Evolutionary conservation across 2,329 filamentous ascomycete genomes (phyloP).

Genomic region (Byssothecium circinans): DNA sequence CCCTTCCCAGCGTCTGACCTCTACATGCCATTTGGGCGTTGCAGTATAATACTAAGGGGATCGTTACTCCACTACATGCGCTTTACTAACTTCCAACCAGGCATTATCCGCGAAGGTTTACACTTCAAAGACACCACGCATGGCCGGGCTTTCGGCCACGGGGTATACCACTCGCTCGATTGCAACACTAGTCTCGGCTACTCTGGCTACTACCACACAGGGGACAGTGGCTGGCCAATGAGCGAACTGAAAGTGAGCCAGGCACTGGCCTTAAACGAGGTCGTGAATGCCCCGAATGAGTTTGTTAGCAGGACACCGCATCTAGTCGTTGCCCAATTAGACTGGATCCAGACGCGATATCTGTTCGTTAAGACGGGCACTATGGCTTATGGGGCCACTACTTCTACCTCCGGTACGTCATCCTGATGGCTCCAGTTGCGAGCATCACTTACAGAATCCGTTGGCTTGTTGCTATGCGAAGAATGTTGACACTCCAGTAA

Average conservation of each 20-base stretch:
- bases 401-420: no score
- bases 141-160: slow-evolving; percentile 74
- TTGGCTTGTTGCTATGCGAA: no score
- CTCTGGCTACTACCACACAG: slow-evolving; percentile 15
- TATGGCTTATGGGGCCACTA: no score
- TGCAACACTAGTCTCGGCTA: slow-evolving; percentile 62
- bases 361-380: slow-evolving; percentile 61
- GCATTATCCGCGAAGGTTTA: slow-evolving; percentile 80
- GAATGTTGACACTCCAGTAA: no score
- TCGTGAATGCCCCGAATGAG: slow-evolving; percentile 70
- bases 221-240: slow-evolving; percentile 58
- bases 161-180: slow-evolving; percentile 74
- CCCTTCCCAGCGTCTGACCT: no score
- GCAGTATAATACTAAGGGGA: no score
- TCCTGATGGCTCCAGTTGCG: no score
- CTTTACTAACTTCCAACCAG: slow-evolving; percentile 30
- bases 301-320: slow-evolving; percentile 62
- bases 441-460: no score
- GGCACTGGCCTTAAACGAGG: slow-evolving; percentile 78
- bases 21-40: no score
- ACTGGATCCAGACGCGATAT: slow-evolving; percentile 91
- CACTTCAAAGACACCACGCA: slow-evolving; percentile 66
- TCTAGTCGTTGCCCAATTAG: slow-evolving; percentile 72
- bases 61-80: no score
- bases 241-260: slow-evolving; percentile 62